A percentile compares a stretch with the other conserved stretches of the same genome.
phyloP scores from a whole-genome alignment of 2,329 filamentous ascomycete genomes.

The Diplodia mutila region DNA sequence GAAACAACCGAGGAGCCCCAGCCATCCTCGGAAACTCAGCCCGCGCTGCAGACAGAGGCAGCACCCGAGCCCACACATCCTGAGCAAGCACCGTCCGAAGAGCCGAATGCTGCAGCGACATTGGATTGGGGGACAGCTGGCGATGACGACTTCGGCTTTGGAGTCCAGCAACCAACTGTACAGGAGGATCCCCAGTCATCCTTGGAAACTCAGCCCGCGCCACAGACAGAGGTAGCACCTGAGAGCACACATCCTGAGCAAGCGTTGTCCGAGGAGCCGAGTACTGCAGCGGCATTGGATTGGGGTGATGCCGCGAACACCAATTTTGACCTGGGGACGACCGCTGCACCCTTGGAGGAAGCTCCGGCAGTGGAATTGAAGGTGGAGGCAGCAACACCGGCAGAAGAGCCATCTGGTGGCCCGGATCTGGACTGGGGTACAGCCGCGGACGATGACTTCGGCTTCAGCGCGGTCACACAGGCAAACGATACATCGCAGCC shows the following conservation, averaged over 20 bases:
- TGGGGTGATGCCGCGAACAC: slow-evolving; percentile 41
- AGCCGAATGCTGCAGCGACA: neutral
- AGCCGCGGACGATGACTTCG: slow-evolving; percentile 5
- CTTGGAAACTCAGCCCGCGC: neutral
- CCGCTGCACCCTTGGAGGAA: neutral
- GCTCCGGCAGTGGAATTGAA: neutral
- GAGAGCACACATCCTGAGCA: neutral
- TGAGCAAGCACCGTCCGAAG: neutral
- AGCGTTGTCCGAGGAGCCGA: neutral
- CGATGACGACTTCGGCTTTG: too few relatives aligned
- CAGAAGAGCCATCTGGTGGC: neutral
- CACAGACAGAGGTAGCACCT: neutral
- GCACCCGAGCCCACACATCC: neutral
- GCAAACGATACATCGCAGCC: slow-evolving; percentile 14
- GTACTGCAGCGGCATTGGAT: slow-evolving; percentile 30
- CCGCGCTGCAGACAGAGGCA: neutral
- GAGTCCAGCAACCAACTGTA: too few relatives aligned
- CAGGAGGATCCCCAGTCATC: too few relatives aligned
- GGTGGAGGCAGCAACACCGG: neutral
- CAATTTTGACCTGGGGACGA: slow-evolving; percentile 31
- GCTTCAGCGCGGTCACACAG: neutral
- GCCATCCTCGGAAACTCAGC: neutral
- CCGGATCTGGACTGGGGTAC: slow-evolving; percentile 26
- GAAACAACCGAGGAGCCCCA: neutral
- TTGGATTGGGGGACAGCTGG: slow-evolving; percentile 46